Conservation (phyloP, 768 basidiomycete species). For the Phaeotremella skinneri region DNA sequence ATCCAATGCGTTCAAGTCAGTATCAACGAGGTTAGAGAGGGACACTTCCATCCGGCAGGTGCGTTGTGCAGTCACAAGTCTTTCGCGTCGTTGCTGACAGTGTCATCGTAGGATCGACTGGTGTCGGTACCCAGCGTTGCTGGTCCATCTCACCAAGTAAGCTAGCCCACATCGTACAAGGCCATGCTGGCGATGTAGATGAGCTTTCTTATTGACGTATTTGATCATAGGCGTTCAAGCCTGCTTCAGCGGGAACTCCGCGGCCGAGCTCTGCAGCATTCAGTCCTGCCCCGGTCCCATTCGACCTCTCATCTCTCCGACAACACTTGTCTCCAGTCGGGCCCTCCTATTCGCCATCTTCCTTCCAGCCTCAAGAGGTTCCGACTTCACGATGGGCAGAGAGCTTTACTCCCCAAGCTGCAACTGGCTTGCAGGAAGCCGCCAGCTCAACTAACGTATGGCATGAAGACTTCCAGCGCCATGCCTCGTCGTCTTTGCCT, state of each 20-base stretch:
- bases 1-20: conserved; percentile 35
- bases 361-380: conserved; percentile 1
- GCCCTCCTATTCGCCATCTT: conserved; percentile 8
- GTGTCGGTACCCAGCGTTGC: conserved; percentile 31
- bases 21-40: conserved; percentile 31
- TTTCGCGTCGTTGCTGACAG: conserved; percentile 1
- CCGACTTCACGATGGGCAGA: conserved; percentile 12
- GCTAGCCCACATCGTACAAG: neutral
- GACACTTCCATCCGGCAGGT: conserved; percentile 39
- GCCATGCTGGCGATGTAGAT: no score
- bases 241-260: conserved; percentile 18
- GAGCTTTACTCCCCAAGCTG: conserved; percentile 7
- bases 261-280: neutral
- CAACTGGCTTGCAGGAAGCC: conserved; percentile 3
- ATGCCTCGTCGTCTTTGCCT: neutral
- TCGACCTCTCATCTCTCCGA: conserved; percentile 37
- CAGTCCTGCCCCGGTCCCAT: conserved; percentile 12
- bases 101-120: conserved; percentile 28
- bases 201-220: no score
- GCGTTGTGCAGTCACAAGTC: neutral
- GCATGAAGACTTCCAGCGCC: conserved; percentile 3
- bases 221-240: neutral
- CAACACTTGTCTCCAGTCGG: conserved; percentile 31
- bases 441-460: conserved; percentile 3
- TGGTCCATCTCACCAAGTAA: conserved; percentile 33